These are phyloP conservation scores for Pythium oligandrum DNA, from an alignment of 352 stramenopile species.

Conservation along the genomic window DNA sequence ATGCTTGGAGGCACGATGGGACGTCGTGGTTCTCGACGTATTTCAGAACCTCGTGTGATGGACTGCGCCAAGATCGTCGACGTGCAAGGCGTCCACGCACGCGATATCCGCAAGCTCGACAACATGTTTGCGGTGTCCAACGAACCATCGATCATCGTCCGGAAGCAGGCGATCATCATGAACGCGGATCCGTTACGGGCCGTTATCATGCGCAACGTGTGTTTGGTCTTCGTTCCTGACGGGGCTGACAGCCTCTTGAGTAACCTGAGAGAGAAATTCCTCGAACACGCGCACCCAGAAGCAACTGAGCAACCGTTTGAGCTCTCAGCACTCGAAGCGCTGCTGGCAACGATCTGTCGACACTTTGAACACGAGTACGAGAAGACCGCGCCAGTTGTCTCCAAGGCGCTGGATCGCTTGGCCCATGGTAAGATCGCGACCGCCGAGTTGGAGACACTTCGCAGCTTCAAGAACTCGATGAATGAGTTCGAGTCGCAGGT, in stretches of 20 bases:
- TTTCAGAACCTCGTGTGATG: conserved; percentile 3
- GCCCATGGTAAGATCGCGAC: conserved; percentile 40
- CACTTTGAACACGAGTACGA: conserved; percentile 57
- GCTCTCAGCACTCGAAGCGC: conserved; percentile 36
- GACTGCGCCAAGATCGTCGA: neutral
- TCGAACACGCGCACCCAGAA: conserved; percentile 12
- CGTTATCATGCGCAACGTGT: conserved; percentile 20
- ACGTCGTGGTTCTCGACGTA: conserved; percentile 5
- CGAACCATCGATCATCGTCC: conserved; percentile 18
- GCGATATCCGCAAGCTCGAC: conserved; percentile 21
- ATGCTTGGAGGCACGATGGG: neutral
- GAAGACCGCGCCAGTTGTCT: conserved; percentile 35
- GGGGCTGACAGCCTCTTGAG: conserved; percentile 8
- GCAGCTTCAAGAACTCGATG: conserved; percentile 65
- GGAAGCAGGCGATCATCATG: conserved; percentile 22
- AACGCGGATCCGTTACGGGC: conserved; percentile 21
- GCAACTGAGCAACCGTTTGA: conserved; percentile 12
- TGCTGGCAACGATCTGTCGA: conserved; percentile 47
- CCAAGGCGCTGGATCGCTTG: conserved; percentile 43
- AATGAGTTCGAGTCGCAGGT: conserved; percentile 71
- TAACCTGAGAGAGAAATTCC: conserved; percentile 25
- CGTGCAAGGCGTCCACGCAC: conserved; percentile 15
- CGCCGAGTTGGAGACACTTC: conserved; percentile 54
- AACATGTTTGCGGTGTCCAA: conserved; percentile 21
- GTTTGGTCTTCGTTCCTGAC: conserved; percentile 18